Percentiles rank a stretch among this genome's conserved stretches.
Conservation (phyloP, 495 filamentous ascomycete species). For the Penicillium roqueforti region DNA sequence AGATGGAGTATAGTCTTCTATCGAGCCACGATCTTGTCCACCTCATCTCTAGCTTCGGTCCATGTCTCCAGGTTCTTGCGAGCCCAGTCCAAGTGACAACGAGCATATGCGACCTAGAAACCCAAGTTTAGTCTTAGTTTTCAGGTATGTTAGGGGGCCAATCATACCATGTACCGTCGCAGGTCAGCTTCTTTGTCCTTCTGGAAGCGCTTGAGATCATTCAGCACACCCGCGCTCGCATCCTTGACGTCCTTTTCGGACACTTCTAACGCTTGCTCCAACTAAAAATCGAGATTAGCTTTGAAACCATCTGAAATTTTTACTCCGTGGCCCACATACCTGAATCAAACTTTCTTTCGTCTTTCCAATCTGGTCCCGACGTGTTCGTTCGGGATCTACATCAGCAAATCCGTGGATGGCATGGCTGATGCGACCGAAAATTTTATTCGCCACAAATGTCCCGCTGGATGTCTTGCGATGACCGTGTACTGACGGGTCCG, state of each 20-base stretch:
- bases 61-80: constrained; percentile 93
- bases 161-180: constrained; percentile 86
- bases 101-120: constrained; percentile 81
- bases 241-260: constrained; percentile 88
- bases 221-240: constrained; percentile 77
- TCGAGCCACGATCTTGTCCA: constrained; percentile 73
- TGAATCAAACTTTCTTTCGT: constrained; percentile 71
- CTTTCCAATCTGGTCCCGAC: constrained; percentile 91
- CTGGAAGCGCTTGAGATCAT: constrained; percentile 90
- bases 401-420: constrained; percentile 95
- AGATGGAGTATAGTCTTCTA: constrained; percentile 26
- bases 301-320: background rate
- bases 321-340: constrained; percentile 31
- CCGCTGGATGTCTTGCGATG: constrained; percentile 73
- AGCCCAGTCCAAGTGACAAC: constrained; percentile 97
- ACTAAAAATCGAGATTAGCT: constrained; percentile 41
- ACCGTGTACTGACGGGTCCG: constrained; percentile 26
- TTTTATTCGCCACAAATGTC: constrained; percentile 81
- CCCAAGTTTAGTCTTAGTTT: constrained; percentile 6
- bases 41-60: constrained; percentile 91
- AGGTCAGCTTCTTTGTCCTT: constrained; percentile 91
- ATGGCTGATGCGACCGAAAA: constrained; percentile 93
- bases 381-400: constrained; percentile 87
- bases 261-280: constrained; percentile 84
- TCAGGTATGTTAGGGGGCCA: background rate